These are phyloP conservation scores for Gymnopus androsaceus DNA, from an alignment of 1,284 basidiomycete species.

Conservation along the genomic window DNA sequence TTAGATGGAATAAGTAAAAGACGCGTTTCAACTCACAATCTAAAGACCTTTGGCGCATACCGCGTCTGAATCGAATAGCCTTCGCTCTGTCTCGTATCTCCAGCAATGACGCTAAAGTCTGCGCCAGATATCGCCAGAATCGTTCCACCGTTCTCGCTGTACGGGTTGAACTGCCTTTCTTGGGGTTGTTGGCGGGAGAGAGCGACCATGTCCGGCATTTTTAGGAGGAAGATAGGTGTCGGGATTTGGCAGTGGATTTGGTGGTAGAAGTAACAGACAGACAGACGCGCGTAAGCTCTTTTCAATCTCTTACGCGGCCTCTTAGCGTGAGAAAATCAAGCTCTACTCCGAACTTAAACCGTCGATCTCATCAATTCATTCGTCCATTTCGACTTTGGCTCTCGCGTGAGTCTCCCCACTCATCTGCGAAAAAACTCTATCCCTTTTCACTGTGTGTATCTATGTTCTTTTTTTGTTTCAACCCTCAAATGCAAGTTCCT, in stretches of 20 bases:
- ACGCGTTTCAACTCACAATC: constrained; percentile 57
- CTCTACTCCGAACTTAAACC: neutral
- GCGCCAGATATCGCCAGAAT: constrained; percentile 92
- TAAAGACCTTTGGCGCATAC: constrained; percentile 91
- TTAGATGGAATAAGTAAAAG: neutral
- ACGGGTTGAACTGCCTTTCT: constrained; percentile 80
- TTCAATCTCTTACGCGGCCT: constrained; percentile 4
- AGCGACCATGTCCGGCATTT: constrained; percentile 37
- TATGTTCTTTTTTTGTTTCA: neutral
- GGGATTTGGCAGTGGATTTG: neutral
- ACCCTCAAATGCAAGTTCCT: neutral
- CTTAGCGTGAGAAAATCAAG: neutral
- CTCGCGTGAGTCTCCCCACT: neutral
- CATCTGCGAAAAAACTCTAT: neutral
- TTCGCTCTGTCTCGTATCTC: constrained; percentile 92
- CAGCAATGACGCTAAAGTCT: constrained; percentile 91
- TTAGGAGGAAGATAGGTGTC: neutral
- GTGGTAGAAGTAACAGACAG: neutral
- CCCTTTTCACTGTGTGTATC: neutral
- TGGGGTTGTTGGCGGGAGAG: constrained; percentile 38
- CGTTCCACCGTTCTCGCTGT: constrained; percentile 90
- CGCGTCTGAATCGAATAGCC: constrained; percentile 95
- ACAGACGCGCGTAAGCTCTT: neutral
- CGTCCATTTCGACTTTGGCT: neutral
- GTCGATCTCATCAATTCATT: neutral